Evolutionary conservation across 2,329 filamentous ascomycete genomes (phyloP).

Genomic region (Trichoderma arundinaceum): DNA sequence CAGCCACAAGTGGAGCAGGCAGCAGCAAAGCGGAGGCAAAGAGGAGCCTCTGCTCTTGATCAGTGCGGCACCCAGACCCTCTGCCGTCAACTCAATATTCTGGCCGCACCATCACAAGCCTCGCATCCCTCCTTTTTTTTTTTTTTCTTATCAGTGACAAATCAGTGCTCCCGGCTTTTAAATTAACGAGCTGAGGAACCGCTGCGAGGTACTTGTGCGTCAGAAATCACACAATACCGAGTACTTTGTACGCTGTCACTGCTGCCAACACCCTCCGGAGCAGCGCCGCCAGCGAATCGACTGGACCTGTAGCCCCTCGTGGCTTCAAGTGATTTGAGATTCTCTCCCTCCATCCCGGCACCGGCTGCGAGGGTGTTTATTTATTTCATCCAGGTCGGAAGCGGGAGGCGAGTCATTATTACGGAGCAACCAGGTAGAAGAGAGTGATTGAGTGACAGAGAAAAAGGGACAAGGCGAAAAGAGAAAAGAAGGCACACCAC

Average conservation of each 20-base stretch:
- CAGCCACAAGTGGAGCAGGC: slow-evolving; percentile 17
- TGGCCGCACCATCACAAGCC: slow-evolving; percentile 22
- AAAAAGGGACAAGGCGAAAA: not conserved
- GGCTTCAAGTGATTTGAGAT: not conserved
- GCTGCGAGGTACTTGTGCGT: too few species aligned
- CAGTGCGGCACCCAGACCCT: slow-evolving; percentile 27
- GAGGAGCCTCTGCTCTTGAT: slow-evolving; percentile 23
- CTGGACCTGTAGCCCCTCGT: slow-evolving; percentile 18
- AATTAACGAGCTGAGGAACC: too few species aligned
- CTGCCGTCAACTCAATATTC: slow-evolving; percentile 24
- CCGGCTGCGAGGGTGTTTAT: slow-evolving; percentile 11
- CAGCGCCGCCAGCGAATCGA: slow-evolving; percentile 24
- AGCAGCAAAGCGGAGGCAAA: slow-evolving; percentile 25
- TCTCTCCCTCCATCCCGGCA: not conserved
- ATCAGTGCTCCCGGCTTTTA: not conserved
- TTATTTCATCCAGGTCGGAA: not conserved
- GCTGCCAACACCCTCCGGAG: not conserved
- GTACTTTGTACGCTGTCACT: too few species aligned
- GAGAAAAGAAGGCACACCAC: slow-evolving; percentile 15
- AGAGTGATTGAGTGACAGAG: not conserved
- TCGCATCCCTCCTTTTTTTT: not conserved
- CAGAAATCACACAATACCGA: too few species aligned
- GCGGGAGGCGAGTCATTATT: slow-evolving; percentile 1
- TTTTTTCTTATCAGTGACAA: not conserved
- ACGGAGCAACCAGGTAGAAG: not conserved